phyloP scores from a whole-genome alignment of 306 rosid genomes.

The Cercis canadensis region DNA sequence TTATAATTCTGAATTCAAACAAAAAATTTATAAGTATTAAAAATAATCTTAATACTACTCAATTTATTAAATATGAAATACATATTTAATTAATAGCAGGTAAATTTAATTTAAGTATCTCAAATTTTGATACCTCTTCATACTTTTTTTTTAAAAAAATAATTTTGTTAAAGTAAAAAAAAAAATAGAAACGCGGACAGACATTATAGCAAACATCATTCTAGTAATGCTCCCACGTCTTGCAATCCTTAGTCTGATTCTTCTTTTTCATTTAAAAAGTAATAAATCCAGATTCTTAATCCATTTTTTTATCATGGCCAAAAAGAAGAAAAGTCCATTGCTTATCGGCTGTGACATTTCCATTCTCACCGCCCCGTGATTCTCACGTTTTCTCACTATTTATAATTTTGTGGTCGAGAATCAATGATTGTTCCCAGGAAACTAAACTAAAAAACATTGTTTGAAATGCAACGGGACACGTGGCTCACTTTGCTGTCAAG shows the following conservation, averaged over 20 bases:
- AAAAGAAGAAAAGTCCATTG: neutral
- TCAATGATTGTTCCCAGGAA: constrained; percentile 32
- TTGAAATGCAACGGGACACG: constrained; percentile 40
- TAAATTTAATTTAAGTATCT: no score
- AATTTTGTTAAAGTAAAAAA: no score
- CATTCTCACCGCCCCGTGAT: constrained; percentile 5
- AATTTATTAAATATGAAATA: no score
- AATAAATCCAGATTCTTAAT: neutral
- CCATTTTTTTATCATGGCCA: neutral
- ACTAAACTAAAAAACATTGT: neutral
- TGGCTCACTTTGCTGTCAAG: constrained; percentile 50
- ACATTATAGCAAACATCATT: neutral
- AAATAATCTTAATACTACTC: no score
- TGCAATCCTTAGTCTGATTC: neutral
- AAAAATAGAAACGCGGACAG: neutral
- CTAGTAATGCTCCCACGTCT: constrained; percentile 1
- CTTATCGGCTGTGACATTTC: neutral
- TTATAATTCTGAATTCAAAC: no score
- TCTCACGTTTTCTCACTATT: neutral
- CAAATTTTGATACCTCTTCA: no score
- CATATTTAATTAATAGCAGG: no score
- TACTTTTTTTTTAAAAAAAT: no score
- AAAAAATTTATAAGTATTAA: no score
- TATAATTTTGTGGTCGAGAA: neutral
- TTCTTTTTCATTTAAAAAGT: neutral